Evolutionary conservation across 2,329 filamentous ascomycete genomes (phyloP).

Genomic region (Chrysoporthe cubensis): DNA sequence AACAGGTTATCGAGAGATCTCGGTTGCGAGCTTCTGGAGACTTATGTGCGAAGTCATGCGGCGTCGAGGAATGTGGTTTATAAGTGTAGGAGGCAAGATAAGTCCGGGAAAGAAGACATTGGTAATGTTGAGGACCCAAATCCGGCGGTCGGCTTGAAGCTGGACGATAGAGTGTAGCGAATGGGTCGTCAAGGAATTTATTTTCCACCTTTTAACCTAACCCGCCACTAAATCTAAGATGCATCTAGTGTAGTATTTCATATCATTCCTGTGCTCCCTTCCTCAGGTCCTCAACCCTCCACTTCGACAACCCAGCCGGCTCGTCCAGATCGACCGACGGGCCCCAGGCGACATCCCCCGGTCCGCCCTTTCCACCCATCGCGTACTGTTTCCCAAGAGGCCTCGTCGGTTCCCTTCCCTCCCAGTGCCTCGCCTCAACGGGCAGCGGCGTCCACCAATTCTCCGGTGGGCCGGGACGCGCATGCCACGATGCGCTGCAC

Average conservation of each 20-base stretch:
- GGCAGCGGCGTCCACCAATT: slow-evolving; percentile 73
- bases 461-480: slow-evolving; percentile 50
- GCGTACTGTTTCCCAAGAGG: slow-evolving; percentile 30
- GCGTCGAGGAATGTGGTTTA: not conserved
- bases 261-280: slow-evolving; percentile 26
- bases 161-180: no score
- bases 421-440: slow-evolving; percentile 55
- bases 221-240: not conserved
- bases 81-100: not conserved
- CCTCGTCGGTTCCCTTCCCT: slow-evolving; percentile 31
- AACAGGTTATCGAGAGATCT: not conserved
- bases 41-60: not conserved
- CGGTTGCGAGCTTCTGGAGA: not conserved
- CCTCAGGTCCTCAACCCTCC: slow-evolving; percentile 38
- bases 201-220: not conserved
- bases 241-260: not conserved
- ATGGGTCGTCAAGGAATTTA: not conserved
- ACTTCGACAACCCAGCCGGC: slow-evolving; percentile 46
- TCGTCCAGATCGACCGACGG: slow-evolving; percentile 47
- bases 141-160: no score
- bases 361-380: not conserved
- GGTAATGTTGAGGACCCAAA: no score
- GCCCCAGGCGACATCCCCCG: slow-evolving; percentile 46
- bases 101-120: no score
- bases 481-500: slow-evolving; percentile 74